Percentiles rank a stretch among this genome's conserved stretches.
Evolutionary conservation across 352 stramenopile genomes (phyloP).

Genomic region (Phytophthora fragariaefolia): DNA sequence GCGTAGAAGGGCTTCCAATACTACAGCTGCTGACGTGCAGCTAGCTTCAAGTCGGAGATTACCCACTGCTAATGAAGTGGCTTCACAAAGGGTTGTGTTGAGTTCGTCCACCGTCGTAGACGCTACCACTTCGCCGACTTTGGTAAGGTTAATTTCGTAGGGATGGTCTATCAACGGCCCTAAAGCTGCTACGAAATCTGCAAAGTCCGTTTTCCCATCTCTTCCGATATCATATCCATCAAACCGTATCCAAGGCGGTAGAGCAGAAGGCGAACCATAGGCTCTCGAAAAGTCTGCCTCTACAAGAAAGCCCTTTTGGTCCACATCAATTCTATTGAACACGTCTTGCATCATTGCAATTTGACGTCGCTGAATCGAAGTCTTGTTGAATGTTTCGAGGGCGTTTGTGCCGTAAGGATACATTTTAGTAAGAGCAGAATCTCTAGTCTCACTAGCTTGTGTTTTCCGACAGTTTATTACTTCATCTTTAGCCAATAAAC

Average conservation of each 20-base stretch:
- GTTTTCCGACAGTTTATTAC: too few species aligned
- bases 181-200: slow-evolving; percentile 64
- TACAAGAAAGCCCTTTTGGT: slow-evolving; percentile 44
- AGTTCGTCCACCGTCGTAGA: neutral
- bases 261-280: slow-evolving; percentile 16
- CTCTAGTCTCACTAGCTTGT: neutral
- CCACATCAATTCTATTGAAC: slow-evolving; percentile 49
- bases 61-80: slow-evolving; percentile 47
- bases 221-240: slow-evolving; percentile 63
- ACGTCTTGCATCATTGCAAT: slow-evolving; percentile 53
- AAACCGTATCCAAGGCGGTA: slow-evolving; percentile 46
- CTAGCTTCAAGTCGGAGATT: slow-evolving; percentile 42
- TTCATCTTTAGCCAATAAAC: too few species aligned
- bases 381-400: slow-evolving; percentile 59
- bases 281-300: slow-evolving; percentile 37
- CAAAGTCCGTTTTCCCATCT: slow-evolving; percentile 55
- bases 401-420: slow-evolving; percentile 71
- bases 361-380: slow-evolving; percentile 47
- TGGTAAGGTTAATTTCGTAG: slow-evolving; percentile 38
- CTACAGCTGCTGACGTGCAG: slow-evolving; percentile 18
- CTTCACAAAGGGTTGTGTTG: slow-evolving; percentile 49
- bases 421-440: slow-evolving; percentile 44
- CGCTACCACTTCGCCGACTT: slow-evolving; percentile 4
- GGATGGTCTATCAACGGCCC: slow-evolving; percentile 60
- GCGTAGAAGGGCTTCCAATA: slow-evolving; percentile 40